Evolutionary conservation across 208 protist genomes (phyloP).

Genomic region (Leishmania tarentolae): DNA sequence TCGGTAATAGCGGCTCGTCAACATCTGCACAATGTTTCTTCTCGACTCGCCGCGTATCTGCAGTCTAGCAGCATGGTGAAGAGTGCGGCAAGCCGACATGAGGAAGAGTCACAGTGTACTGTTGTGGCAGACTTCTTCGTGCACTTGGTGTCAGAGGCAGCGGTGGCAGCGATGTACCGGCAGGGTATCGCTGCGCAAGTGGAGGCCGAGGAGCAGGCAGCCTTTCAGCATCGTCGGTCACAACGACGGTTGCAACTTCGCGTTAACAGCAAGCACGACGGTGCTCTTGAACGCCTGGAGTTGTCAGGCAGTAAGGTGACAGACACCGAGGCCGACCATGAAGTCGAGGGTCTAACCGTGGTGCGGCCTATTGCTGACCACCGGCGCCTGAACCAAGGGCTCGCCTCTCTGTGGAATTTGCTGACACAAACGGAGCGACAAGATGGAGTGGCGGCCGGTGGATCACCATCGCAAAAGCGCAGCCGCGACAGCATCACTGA

Average conservation of each 20-base stretch:
- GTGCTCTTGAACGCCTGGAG: background rate
- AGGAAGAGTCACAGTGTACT: background rate
- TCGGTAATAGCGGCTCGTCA: constrained; percentile 1
- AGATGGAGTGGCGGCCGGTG: background rate
- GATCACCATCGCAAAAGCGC: constrained; percentile 1
- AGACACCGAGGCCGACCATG: background rate
- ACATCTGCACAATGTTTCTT: constrained; percentile 16
- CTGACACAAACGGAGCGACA: constrained; percentile 1
- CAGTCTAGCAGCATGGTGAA: background rate
- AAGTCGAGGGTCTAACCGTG: constrained; percentile 4
- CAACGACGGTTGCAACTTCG: constrained; percentile 15
- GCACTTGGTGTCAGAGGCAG: constrained; percentile 41
- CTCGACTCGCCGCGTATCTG: constrained; percentile 22
- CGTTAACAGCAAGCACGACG: background rate
- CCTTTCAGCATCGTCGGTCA: constrained; percentile 10
- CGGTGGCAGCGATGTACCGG: constrained; percentile 49
- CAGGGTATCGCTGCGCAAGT: constrained; percentile 35
- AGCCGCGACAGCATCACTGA: background rate
- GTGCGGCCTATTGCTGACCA: constrained; percentile 22
- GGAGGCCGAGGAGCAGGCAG: constrained; percentile 35
- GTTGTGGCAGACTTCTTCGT: constrained; percentile 24
- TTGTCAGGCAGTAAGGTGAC: background rate
- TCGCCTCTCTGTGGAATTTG: constrained; percentile 11
- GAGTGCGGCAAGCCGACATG: background rate
- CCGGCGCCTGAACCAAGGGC: constrained; percentile 17